Evolutionary conservation across 2,329 filamentous ascomycete genomes (phyloP).

Genomic region (Fusarium sp.): DNA sequence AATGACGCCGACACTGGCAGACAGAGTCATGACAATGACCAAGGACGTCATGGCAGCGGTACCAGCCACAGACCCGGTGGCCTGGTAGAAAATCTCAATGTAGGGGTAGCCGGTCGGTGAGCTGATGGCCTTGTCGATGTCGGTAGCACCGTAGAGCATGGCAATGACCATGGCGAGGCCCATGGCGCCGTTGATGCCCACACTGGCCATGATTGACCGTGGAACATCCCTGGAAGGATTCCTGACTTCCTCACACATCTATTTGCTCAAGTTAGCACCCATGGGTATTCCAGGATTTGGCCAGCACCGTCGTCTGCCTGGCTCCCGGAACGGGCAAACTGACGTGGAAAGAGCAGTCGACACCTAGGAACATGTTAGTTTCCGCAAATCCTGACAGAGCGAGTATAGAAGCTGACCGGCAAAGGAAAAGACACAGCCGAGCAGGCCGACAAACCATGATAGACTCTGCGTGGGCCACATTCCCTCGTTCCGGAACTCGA

Average conservation of each 20-base stretch:
- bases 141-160: conserved; percentile 37
- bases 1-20: conserved; percentile 37
- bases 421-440: conserved; percentile 38
- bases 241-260: conserved; percentile 40
- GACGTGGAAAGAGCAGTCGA: conserved; percentile 40
- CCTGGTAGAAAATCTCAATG: conserved; percentile 38
- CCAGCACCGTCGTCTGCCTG: not conserved
- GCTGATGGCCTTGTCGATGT: conserved; percentile 33
- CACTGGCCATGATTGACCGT: conserved; percentile 35
- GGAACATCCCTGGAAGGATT: conserved; percentile 36
- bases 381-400: no score
- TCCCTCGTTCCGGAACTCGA: conserved; percentile 39
- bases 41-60: conserved; percentile 33
- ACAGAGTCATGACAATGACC: conserved; percentile 34
- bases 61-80: conserved; percentile 29
- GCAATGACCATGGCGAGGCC: conserved; percentile 39
- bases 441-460: conserved; percentile 36
- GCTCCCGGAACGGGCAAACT: not conserved
- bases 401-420: no score
- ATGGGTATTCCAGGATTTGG: accelerated
- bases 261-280: not conserved
- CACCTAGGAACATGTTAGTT: conserved; percentile 22
- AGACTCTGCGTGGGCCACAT: conserved; percentile 33
- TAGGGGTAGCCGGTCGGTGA: conserved; percentile 35
- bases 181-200: conserved; percentile 30